Evolutionary conservation across 768 basidiomycete genomes (phyloP).

Genomic region (Phylloporus sp.): DNA sequence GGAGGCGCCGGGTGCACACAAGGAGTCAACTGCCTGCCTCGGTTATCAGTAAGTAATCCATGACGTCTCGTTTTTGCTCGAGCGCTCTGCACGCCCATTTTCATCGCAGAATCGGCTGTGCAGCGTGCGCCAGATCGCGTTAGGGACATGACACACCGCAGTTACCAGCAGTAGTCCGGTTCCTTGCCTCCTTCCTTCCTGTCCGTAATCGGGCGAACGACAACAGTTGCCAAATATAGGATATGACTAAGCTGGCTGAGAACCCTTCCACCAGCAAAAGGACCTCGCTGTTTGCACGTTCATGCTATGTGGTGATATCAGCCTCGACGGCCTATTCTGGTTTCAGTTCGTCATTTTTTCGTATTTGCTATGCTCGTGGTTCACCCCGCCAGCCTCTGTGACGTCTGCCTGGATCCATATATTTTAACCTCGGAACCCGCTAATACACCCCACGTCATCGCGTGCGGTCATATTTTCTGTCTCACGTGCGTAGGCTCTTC

Average conservation of each 20-base stretch:
- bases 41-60: too few relatives aligned
- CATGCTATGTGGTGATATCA: constrained; percentile 33
- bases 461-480: constrained; percentile 78
- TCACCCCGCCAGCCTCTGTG: constrained; percentile 68
- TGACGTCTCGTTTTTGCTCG: too few relatives aligned
- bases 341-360: constrained; percentile 18
- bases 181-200: too few relatives aligned
- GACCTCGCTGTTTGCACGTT: constrained; percentile 28
- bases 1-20: too few relatives aligned
- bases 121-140: too few relatives aligned
- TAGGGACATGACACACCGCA: too few relatives aligned
- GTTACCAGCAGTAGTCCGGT: too few relatives aligned
- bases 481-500: constrained; percentile 42
- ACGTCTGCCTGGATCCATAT: constrained; percentile 69
- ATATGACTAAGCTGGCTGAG: constrained; percentile 20
- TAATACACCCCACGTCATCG: constrained; percentile 62
- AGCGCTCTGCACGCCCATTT: too few relatives aligned
- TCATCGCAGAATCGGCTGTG: too few relatives aligned
- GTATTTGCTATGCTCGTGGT: constrained; percentile 50
- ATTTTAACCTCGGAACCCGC: constrained; percentile 42
- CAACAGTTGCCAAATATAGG: constrained; percentile 17
- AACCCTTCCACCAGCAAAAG: constrained; percentile 19
- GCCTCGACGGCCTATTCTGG: constrained; percentile 25
- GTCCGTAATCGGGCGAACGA: constrained; percentile 14
- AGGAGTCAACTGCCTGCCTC: too few relatives aligned